Evolutionary conservation across 2,329 filamentous ascomycete genomes (phyloP), one percentile per base, ranked within the genome.

Genomic region (Grosmannia huntii): DNA sequence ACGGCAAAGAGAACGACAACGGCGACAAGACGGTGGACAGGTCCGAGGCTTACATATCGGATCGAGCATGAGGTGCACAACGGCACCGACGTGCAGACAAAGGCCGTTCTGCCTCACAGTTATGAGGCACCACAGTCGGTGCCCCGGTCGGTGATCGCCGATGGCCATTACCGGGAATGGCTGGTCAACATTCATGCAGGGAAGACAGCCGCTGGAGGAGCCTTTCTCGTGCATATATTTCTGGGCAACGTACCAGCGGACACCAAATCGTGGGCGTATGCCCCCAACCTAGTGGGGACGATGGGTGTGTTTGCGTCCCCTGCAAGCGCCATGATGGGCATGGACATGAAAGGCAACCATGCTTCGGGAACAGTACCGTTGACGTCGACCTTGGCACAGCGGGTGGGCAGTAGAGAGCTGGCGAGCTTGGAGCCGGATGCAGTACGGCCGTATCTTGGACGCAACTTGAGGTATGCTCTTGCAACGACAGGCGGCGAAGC

Each of bases 181-280:
- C 76, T 84, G 27, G 82, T 81, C 63, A 88, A 87, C 64, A 76
- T 91, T 51, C 73, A 75, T 19, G 80, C 84, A 25, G 73, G 76
- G 57, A 85, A 83, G 61, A 78, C 81, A 59, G 81, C 81, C 2
- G 69, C 87, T 10, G 73, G 78, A 12, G 79, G 77, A 1, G 81
- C 84, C 0, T 89, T 85, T 65, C 76, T 75, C 0, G 73, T 92
- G 23, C 81, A 85, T 66, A 73, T 91, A 60, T 91, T 90, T 70
- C 67, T 90, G 1, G 87, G 84, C 0, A 67, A 75, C 2, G 71
- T 75, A 1, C 60, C 77, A 0, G 63, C 65, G 3, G 72, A 82
- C 46, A 65, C 73, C 1, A 62, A 62, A 5, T 64, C 68, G 0
- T 88, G 85, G 84, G 66, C 74, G 0, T 67, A 68, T 48, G 76